Evolutionary conservation across 2,329 filamentous ascomycete genomes (phyloP), one percentile per base, ranked within the genome.

Genomic region (Eutypa lata): DNA sequence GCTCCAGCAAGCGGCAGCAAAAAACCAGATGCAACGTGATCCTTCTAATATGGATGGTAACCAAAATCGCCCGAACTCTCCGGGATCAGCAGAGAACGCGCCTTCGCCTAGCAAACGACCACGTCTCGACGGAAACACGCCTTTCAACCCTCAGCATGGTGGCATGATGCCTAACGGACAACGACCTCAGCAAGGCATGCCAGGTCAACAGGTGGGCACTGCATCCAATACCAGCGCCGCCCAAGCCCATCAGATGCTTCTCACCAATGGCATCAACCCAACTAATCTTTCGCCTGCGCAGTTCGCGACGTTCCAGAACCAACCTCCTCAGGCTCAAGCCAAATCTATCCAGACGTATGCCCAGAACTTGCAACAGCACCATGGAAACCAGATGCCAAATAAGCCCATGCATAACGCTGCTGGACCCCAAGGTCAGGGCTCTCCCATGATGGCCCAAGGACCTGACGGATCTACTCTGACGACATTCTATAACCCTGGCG

Each of bases 31-130:
- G 89, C 89, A 93, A 69, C 82, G 91, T 55, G 91, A 96, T 64
- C 89, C 90, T 50, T 93, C 90, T 16, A 86, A 88, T 57, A 91
- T 94, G 82, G 91, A 96, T 63, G 88, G 88, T 71, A 90, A 88
- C 71, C 89, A 88, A 55, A 86, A 87, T 58, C 84, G 91, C 54
- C 87, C 91, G 26, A 86, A 87, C 53, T 96, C 93, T 33, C 93
- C 93, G 7, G 85, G 86, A 48, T 87, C 88, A 37, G 87, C 86
- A 51, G 92, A 97, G 50, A 94, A 94, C 65, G 91, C 90, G 24
- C 91, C 91, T 4, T 97, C 93, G 31, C 93, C 93, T 2, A 93
- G 89, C 57, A 97, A 97, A 76, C 84, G 92, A 65, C 90, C 87
- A 53, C 89, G 92, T 53, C 82, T 96, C 55, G 90, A 92, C 59